Evolutionary conservation across 1,284 basidiomycete genomes (phyloP).

Genomic region (Coniferiporia weirii): DNA sequence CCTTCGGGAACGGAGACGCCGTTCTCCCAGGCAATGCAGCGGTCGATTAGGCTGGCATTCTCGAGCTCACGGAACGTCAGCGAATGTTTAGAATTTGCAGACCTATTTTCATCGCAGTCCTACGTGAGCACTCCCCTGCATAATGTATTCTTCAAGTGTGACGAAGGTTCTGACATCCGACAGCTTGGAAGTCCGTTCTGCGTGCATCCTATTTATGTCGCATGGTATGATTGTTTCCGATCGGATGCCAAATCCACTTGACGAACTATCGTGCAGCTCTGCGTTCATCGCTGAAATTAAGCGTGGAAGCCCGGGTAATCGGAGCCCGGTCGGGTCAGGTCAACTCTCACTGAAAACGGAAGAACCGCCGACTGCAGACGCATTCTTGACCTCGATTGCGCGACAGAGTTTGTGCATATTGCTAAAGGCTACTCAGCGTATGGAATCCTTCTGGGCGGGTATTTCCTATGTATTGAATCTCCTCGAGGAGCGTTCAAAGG

Average conservation of each 20-base stretch:
- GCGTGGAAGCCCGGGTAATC: conserved; percentile 20
- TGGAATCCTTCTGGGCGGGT: conserved; percentile 37
- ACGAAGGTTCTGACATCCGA: neutral
- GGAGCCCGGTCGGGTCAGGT: neutral
- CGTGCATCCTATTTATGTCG: conserved; percentile 31
- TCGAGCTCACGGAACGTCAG: conserved; percentile 33
- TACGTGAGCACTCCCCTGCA: conserved; percentile 26
- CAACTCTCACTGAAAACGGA: too few relatives aligned
- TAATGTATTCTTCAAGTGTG: neutral
- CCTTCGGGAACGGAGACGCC: conserved; percentile 35
- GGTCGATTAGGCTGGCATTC: conserved; percentile 32
- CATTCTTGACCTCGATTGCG: conserved; percentile 32
- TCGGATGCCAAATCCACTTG: neutral
- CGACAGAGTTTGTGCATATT: conserved; percentile 31
- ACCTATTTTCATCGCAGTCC: conserved; percentile 26
- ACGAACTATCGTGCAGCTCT: conserved; percentile 22
- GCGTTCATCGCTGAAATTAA: conserved; percentile 35
- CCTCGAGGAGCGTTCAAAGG: conserved; percentile 22
- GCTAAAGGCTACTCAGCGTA: conserved; percentile 28
- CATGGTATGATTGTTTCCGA: conserved; percentile 20
- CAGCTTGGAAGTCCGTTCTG: conserved; percentile 27
- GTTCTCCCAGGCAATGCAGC: conserved; percentile 31
- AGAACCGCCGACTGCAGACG: neutral
- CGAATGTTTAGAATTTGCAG: conserved; percentile 35
- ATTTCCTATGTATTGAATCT: conserved; percentile 29